A percentile compares a stretch with the other conserved stretches of the same genome.
Conservation (phyloP, 495 filamentous ascomycete species). For the Friedmanniomyces endolithicus region DNA sequence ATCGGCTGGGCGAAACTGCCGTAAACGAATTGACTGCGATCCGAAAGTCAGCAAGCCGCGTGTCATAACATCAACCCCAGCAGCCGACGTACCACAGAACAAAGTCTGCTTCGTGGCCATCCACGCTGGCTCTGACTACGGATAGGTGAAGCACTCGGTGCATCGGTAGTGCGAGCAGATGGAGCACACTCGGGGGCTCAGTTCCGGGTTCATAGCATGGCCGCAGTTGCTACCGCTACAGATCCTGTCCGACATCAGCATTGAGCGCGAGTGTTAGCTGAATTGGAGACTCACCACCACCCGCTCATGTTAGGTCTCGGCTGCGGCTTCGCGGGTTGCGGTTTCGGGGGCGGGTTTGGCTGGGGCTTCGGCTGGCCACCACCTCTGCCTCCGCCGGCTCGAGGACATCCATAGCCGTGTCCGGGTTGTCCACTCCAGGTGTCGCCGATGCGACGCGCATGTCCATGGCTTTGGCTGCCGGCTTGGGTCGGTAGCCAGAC, state of each 20-base stretch:
- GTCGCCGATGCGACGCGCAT: no score
- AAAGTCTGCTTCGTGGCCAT: no score
- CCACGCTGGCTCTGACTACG: neutral
- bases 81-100: no score
- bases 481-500: no score
- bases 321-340: neutral
- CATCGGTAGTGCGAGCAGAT: neutral
- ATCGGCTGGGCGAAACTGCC: no score
- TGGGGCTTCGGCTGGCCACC: neutral
- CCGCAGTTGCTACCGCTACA: neutral
- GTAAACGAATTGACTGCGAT: no score
- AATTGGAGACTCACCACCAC: neutral
- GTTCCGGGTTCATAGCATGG: neutral
- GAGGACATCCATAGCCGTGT: neutral
- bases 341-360: neutral
- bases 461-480: no score
- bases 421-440: no score
- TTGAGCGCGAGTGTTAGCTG: neutral
- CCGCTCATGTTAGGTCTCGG: neutral
- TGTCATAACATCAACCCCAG: no score
- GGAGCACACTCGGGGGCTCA: neutral
- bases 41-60: no score
- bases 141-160: neutral
- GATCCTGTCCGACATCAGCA: neutral
- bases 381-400: neutral